These are phyloP conservation scores for Herpetomonas samuelpessoai DNA, from an alignment of 208 protist species.

Conservation along the genomic window DNA sequence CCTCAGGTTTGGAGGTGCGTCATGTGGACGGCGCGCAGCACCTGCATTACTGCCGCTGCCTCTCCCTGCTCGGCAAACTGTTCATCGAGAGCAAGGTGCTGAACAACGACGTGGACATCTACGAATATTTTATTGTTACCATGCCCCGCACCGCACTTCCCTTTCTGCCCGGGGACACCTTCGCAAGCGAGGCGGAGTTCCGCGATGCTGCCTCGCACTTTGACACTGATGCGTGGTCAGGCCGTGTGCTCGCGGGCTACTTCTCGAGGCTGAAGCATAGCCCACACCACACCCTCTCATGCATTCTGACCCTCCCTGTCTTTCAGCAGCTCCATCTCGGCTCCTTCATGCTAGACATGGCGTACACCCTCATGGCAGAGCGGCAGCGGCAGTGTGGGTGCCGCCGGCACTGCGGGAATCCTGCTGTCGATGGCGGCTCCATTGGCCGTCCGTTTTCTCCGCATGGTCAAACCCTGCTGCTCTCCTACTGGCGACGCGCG, in stretches of 20 bases:
- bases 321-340: slow-evolving; percentile 56
- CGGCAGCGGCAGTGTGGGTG: slow-evolving; percentile 58
- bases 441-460: slow-evolving; percentile 73
- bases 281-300: slow-evolving; percentile 62
- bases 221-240: slow-evolving; percentile 50
- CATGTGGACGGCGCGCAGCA: slow-evolving; percentile 65
- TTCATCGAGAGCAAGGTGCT: slow-evolving; percentile 78
- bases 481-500: slow-evolving; percentile 59
- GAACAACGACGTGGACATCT: slow-evolving; percentile 68
- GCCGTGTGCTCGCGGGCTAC: slow-evolving; percentile 59
- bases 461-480: slow-evolving; percentile 52
- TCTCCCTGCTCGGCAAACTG: slow-evolving; percentile 52
- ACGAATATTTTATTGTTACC: slow-evolving; percentile 73
- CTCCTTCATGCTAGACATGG: slow-evolving; percentile 58
- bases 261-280: slow-evolving; percentile 64
- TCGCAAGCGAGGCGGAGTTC: slow-evolving; percentile 28
- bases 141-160: slow-evolving; percentile 39
- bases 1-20: slow-evolving; percentile 30
- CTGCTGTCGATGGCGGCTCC: slow-evolving; percentile 31
- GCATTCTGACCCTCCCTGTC: slow-evolving; percentile 63
- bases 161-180: slow-evolving; percentile 18
- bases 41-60: slow-evolving; percentile 59
- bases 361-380: slow-evolving; percentile 47
- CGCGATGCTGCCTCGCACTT: slow-evolving; percentile 26
- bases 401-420: slow-evolving; percentile 32